phyloP scores from a whole-genome alignment of 2,329 filamentous ascomycete genomes.

The Akanthomyces dipterigenus region DNA sequence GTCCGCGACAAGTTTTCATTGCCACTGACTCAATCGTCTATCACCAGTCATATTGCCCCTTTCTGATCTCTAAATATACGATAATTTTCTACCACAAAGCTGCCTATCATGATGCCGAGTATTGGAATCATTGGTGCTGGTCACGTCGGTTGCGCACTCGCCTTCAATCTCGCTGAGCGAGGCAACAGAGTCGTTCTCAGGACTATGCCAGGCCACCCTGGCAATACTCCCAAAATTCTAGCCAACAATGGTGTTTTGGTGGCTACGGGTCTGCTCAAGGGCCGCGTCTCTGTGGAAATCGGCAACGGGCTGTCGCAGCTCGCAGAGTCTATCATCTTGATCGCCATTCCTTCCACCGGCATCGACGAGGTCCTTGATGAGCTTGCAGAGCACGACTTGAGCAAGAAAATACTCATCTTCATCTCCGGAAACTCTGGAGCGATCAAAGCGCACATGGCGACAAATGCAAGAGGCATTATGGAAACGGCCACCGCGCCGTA shows the following conservation, averaged over 20 bases:
- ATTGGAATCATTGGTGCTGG: conserved; percentile 14
- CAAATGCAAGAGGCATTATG: conserved; percentile 5
- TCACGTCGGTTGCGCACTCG: conserved; percentile 14
- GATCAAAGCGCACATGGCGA: background rate
- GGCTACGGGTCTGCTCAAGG: background rate
- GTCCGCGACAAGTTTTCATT: too few species aligned
- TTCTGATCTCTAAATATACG: background rate
- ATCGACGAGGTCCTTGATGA: background rate
- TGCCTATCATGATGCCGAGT: background rate
- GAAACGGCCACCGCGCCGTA: conserved; percentile 12
- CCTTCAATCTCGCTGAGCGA: conserved; percentile 10
- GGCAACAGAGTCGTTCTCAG: conserved; percentile 6
- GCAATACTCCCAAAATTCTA: background rate
- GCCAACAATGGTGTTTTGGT: background rate
- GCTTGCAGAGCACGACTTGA: background rate
- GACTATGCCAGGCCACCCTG: conserved; percentile 5
- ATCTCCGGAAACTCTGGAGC: background rate
- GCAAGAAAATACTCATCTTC: background rate
- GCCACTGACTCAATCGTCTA: background rate
- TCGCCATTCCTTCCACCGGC: conserved; percentile 4
- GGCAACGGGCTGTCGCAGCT: background rate
- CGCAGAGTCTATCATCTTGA: background rate
- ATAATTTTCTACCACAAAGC: background rate
- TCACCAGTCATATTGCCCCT: background rate
- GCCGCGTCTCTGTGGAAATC: background rate